A percentile compares a stretch with the other conserved stretches of the same genome.
Evolutionary conservation across 352 stramenopile genomes (phyloP).

Genomic region (Phytophthora ramorum): DNA sequence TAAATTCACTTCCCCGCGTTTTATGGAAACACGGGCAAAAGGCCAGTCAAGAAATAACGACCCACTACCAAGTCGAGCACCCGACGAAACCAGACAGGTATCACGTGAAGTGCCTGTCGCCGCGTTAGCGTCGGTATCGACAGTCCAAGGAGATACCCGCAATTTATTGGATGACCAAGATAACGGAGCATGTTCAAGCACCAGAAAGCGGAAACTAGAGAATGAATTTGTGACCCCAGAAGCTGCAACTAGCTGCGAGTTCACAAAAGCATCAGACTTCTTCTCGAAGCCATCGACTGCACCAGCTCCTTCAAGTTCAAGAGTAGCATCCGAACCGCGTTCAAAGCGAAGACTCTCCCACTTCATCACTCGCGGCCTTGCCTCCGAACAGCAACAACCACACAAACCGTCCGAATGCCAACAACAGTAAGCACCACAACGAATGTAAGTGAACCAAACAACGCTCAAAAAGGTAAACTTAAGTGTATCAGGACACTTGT

Average conservation of each 20-base stretch:
- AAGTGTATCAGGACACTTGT: neutral
- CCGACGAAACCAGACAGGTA: neutral
- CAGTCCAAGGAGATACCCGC: neutral
- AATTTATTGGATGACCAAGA: neutral
- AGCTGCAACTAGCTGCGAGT: neutral
- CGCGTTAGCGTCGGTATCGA: neutral
- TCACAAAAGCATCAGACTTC: slow-evolving; percentile 12
- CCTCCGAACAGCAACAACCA: slow-evolving; percentile 9
- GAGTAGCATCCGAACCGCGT: slow-evolving; percentile 7
- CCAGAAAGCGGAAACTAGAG: slow-evolving; percentile 15
- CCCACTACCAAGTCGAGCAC: neutral
- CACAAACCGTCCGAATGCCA: slow-evolving; percentile 53
- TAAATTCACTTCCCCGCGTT: neutral
- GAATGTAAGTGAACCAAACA: neutral
- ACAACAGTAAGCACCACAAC: slow-evolving; percentile 41
- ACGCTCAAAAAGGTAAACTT: neutral
- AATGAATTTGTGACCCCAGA: neutral
- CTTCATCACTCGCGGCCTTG: slow-evolving; percentile 43
- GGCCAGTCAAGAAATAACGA: neutral
- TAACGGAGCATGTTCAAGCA: neutral
- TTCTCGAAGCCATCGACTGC: slow-evolving; percentile 1
- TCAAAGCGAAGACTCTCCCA: slow-evolving; percentile 34
- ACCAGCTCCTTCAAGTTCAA: neutral
- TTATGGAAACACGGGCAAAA: neutral
- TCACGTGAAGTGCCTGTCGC: neutral